These are phyloP conservation scores for Boletus insuetus DNA, from an alignment of 768 basidiomycete species.

Conservation along the genomic window DNA sequence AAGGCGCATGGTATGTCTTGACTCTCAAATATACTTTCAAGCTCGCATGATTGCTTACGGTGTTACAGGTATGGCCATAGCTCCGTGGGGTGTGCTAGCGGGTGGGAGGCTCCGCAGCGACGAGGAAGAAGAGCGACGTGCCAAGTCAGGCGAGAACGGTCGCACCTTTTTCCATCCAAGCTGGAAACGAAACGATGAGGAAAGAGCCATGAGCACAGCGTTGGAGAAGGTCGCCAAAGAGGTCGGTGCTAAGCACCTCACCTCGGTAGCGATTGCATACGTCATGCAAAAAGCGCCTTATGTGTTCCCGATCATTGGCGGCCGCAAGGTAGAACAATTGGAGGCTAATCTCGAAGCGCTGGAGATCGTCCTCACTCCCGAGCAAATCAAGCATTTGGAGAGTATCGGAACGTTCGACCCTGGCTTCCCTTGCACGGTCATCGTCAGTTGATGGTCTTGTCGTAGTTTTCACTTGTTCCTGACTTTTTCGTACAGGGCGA, in stretches of 20 bases:
- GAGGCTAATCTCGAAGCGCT: slow-evolving; percentile 42
- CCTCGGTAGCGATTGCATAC: slow-evolving; percentile 42
- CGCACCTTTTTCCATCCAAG: slow-evolving; percentile 21
- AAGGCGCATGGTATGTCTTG: slow-evolving; percentile 17
- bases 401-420: slow-evolving; percentile 33
- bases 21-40: not conserved
- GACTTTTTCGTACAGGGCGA: slow-evolving; percentile 24
- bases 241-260: slow-evolving; percentile 36
- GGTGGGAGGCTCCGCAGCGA: slow-evolving; percentile 28
- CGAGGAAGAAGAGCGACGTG: slow-evolving; percentile 28
- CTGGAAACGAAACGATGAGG: slow-evolving; percentile 36
- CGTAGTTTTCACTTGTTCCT: not conserved
- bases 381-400: slow-evolving; percentile 41
- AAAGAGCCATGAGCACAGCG: slow-evolving; percentile 32
- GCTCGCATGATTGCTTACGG: not conserved
- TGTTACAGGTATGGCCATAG: slow-evolving; percentile 24
- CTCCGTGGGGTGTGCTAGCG: slow-evolving; percentile 37
- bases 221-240: slow-evolving; percentile 41
- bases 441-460: slow-evolving; percentile 27
- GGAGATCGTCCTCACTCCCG: slow-evolving; percentile 36
- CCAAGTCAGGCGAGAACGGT: slow-evolving; percentile 37
- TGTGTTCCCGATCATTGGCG: slow-evolving; percentile 43
- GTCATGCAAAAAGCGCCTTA: slow-evolving; percentile 46
- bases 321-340: slow-evolving; percentile 44
- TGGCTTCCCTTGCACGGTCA: slow-evolving; percentile 37